phyloP scores from a whole-genome alignment of 2,329 filamentous ascomycete species.

The Samsoniella hepiali region DNA sequence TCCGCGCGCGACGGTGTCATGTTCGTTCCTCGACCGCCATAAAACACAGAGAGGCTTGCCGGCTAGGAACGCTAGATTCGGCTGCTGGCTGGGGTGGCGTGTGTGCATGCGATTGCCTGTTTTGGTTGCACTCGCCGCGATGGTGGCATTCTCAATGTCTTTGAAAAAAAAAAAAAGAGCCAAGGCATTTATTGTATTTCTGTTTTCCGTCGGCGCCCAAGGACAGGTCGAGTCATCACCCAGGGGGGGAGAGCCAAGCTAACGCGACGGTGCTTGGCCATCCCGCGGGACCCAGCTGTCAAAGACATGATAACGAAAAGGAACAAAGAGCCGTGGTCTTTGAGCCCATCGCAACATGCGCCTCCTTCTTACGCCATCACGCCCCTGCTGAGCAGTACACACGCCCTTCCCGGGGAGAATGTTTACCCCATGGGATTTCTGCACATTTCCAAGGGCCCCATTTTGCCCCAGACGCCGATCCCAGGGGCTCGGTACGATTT shows the following conservation, averaged over 20 bases:
- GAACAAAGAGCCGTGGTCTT: too few relatives aligned
- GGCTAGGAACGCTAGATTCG: background rate
- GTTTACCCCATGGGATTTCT: too few relatives aligned
- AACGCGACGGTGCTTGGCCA: too few relatives aligned
- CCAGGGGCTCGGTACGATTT: constrained; percentile 5
- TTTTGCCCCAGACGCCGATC: constrained; percentile 12
- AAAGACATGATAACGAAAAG: too few relatives aligned
- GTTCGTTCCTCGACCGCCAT: too few relatives aligned
- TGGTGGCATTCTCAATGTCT: background rate
- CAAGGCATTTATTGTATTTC: too few relatives aligned
- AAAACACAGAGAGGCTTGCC: background rate
- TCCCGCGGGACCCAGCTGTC: too few relatives aligned
- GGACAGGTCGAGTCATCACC: too few relatives aligned
- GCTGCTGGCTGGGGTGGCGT: background rate
- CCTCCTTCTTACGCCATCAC: background rate
- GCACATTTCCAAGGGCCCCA: background rate
- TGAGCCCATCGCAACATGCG: too few relatives aligned
- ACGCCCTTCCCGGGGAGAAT: background rate
- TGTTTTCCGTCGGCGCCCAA: background rate
- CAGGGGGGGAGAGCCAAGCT: too few relatives aligned
- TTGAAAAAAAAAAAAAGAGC: too few relatives aligned
- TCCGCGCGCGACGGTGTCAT: too few relatives aligned
- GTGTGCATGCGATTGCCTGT: background rate
- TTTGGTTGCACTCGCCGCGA: background rate
- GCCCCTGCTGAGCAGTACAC: background rate